A percentile compares a stretch with the other conserved stretches of the same genome.
Evolutionary conservation across 108 stramenopile genomes (phyloP).

Genomic region (Cyclotella sp.): DNA sequence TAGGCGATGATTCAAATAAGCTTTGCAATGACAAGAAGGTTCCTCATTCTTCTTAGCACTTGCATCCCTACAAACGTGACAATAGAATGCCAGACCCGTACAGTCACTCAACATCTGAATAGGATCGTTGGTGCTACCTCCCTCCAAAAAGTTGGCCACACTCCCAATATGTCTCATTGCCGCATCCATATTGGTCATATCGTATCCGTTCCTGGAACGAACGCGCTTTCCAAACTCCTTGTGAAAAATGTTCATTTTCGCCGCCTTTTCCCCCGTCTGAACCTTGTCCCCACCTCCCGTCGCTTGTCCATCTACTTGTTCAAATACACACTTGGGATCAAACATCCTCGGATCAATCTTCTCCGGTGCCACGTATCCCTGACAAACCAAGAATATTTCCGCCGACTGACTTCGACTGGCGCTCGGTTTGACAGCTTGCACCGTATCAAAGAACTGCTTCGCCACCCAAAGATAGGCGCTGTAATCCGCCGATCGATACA

Average conservation of each 20-base stretch:
- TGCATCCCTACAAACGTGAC: slow-evolving; percentile 55
- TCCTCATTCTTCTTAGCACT: slow-evolving; percentile 23
- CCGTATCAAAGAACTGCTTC: slow-evolving; percentile 92
- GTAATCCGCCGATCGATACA: slow-evolving; percentile 98
- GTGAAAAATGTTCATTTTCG: slow-evolving; percentile 85
- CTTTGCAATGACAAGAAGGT: slow-evolving; percentile 60
- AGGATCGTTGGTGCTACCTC: slow-evolving; percentile 79
- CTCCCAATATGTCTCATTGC: slow-evolving; percentile 77
- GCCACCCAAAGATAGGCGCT: slow-evolving; percentile 95
- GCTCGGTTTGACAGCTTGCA: slow-evolving; percentile 94
- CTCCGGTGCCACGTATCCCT: slow-evolving; percentile 87
- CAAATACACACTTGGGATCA: slow-evolving; percentile 98
- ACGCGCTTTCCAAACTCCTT: slow-evolving; percentile 91
- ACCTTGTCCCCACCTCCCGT: slow-evolving; percentile 65
- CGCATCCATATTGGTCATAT: slow-evolving; percentile 84
- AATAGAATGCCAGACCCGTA: slow-evolving; percentile 88
- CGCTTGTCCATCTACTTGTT: slow-evolving; percentile 80
- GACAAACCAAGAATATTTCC: slow-evolving; percentile 98
- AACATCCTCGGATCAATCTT: slow-evolving; percentile 95
- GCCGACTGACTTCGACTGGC: slow-evolving; percentile 93
- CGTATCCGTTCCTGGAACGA: slow-evolving; percentile 92
- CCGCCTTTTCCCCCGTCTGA: slow-evolving; percentile 50
- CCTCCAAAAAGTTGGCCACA: slow-evolving; percentile 84
- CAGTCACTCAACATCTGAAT: slow-evolving; percentile 88
- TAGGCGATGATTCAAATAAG: slow-evolving; percentile 78